phyloP scores from a whole-genome alignment of 257 asterid genomes.

The Fraxinus anomala region DNA sequence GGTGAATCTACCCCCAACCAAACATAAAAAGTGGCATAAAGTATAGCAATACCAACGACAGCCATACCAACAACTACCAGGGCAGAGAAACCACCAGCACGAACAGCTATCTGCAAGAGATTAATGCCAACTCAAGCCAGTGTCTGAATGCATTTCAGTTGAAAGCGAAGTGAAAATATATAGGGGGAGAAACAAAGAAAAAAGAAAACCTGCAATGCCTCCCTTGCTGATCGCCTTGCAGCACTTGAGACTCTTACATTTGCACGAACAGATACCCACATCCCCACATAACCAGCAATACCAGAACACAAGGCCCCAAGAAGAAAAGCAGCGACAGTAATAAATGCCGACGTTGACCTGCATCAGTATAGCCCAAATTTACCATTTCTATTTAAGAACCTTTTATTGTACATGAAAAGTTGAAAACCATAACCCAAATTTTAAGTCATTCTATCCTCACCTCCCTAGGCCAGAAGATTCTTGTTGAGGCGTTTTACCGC shows the following conservation, averaged over 20 bases:
- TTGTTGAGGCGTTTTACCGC: constrained; percentile 87
- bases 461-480: constrained; percentile 93
- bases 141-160: constrained; percentile 21
- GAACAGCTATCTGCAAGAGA: constrained; percentile 83
- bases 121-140: constrained; percentile 29
- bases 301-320: constrained; percentile 99
- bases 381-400: constrained; percentile 14
- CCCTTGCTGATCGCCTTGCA: constrained; percentile 96
- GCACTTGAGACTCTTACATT: constrained; percentile 99
- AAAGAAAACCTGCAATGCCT: constrained; percentile 83
- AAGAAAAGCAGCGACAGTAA: constrained; percentile 87
- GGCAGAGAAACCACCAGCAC: constrained; percentile 99
- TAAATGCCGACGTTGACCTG: constrained; percentile 79
- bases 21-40: constrained; percentile 82
- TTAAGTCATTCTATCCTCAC: constrained; percentile 38
- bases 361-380: constrained; percentile 32
- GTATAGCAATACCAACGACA: constrained; percentile 87
- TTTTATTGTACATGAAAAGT: neutral
- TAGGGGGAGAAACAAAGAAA: constrained; percentile 32
- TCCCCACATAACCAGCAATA: constrained; percentile 96
- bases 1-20: constrained; percentile 90
- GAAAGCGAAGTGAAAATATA: constrained; percentile 17
- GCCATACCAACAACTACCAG: constrained; percentile 98
- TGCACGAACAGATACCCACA: constrained; percentile 99
- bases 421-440: constrained; percentile 6